These are phyloP conservation scores for Starmerella gropengiesseri DNA, from an alignment of 805 yeast genomes.

Conservation along the genomic window DNA sequence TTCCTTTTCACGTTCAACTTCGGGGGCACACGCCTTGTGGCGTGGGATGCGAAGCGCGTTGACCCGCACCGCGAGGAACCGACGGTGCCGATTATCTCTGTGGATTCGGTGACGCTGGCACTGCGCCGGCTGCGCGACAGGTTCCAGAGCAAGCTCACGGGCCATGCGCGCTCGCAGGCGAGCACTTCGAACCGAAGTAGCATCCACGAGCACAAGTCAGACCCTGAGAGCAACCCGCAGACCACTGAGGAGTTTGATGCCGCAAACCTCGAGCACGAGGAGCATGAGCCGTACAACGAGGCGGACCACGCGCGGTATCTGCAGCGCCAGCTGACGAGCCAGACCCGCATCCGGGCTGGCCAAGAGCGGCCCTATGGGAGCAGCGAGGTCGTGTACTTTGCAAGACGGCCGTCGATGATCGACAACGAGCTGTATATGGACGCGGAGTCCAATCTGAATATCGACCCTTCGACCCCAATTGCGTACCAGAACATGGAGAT, in stretches of 20 bases:
- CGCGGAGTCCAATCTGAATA: constrained; percentile 3
- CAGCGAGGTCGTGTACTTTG: constrained; percentile 16
- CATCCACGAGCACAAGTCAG: constrained; percentile 2
- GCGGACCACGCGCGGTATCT: constrained; percentile 1
- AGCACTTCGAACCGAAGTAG: too few relatives aligned
- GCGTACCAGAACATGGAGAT: constrained; percentile 5
- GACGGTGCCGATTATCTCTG: constrained; percentile 21
- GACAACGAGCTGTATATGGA: constrained; percentile 1
- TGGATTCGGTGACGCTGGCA: constrained; percentile 12
- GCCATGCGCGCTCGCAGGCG: not conserved
- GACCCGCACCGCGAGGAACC: constrained; percentile 23
- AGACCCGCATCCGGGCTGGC: constrained; percentile 2
- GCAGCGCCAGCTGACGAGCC: not conserved
- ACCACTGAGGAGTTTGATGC: not conserved
- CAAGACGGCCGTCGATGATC: constrained; percentile 5
- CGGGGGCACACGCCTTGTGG: constrained; percentile 62
- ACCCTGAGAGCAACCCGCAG: not conserved
- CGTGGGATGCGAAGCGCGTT: constrained; percentile 48
- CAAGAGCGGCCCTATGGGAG: constrained; percentile 15
- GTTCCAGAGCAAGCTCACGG: not conserved
- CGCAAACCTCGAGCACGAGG: not conserved
- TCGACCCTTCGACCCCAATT: constrained; percentile 4
- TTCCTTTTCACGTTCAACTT: constrained; percentile 59
- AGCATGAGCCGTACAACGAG: constrained; percentile 6
- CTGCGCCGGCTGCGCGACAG: not conserved